Evolutionary conservation across 2,329 filamentous ascomycete genomes (phyloP), one percentile per base, ranked within the genome.

Genomic region (Mycocentrospora acerina): DNA sequence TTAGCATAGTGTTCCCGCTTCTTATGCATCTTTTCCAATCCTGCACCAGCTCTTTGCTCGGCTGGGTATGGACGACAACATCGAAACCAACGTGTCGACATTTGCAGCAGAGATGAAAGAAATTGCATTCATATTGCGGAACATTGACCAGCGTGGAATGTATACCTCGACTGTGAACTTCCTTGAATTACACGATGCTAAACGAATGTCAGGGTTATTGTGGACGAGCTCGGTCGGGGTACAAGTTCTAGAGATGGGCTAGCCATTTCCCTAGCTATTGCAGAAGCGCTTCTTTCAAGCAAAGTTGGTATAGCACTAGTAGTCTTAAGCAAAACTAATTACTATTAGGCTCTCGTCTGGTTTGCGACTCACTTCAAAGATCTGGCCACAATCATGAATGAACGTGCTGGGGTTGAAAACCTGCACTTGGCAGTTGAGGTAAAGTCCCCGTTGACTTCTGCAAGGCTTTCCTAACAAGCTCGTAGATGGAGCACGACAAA

Each of bases 21-120:
- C 83, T 19, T 93, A 88, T 57, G 93, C 90, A 0, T 82, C 83
- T 0, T 86, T 97, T 47, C 81, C 90, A 0, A 81, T 97, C 13
- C 76, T 87, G 1, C 81, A 87, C 46, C 88, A 89, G 44, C 77
- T 98, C 0, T 96, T 98, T 65, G 88, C 93, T 0, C 80, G 93
- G 2, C 77, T 95, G 7, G 91, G 90, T 0, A 86, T 88, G 27
- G 86, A 95, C 39, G 90, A 97, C 64, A 88, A 79, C 46, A 85
- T 95, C 15, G 88, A 95, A 69, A 85, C 86, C 12, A 97, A 95
- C 47, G 80, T 95, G 16, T 97, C 91, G 0, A 95, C 89, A 0
- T 98, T 97, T 61, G 88, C 90, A 0, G 79, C 89, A 0, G 93
- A 98, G 66, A 97, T 98, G 93, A 80, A 88, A 28, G 93, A 97